Evolutionary conservation across 345 rosid species (phyloP), one percentile per base, ranked within the genome.

Genomic region (Lumnitzera racemosa): DNA sequence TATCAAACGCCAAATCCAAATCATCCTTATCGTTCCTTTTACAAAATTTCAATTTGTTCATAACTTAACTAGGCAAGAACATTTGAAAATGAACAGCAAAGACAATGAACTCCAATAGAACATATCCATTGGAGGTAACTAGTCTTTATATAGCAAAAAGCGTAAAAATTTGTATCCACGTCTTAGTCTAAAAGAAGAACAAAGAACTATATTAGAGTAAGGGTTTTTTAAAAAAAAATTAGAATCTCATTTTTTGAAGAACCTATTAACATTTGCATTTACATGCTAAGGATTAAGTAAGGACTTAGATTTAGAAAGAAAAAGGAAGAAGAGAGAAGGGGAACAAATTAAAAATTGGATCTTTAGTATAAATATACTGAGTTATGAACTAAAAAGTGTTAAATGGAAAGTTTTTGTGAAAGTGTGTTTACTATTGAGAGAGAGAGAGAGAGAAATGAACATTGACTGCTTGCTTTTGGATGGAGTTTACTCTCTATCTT

Each of bases 141-240:
- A 86, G 69, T 80, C 78, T 78, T 83, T 80, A 75, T 77, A 70
- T 27, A 80, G 78, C 69, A 86, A 57, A 80, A 87, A 80, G 60
- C 87, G 91, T 11, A 90, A 77, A 60, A 87, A 78, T 67, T 82
- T 87, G 74, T 95, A 90, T 81, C 95, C 81, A 70, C 74, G 78
- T 61, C 90, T 76, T 61, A 64, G 82, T 69, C 76, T 64, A 57
- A 72, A 69, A 0, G 77, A 58, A 27, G 80, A 74, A 13, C 78
- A 81, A 54, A 36, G 43, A 36, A 5, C 10, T 15, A 56, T 68
- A 24, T 57, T 66, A 63, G 36, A 1, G 43, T 36, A 36, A 36
- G 43, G 43, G 31, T 51, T 86, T 80, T 81, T 81, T 87, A 68
- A n/a, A n/a, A n/a, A n/a, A n/a, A n/a, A n/a, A 65, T 62, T 41